Evolutionary conservation across 768 basidiomycete species (phyloP), one percentile per base, ranked within the genome.

Genomic region (Ephemerocybe angulata): DNA sequence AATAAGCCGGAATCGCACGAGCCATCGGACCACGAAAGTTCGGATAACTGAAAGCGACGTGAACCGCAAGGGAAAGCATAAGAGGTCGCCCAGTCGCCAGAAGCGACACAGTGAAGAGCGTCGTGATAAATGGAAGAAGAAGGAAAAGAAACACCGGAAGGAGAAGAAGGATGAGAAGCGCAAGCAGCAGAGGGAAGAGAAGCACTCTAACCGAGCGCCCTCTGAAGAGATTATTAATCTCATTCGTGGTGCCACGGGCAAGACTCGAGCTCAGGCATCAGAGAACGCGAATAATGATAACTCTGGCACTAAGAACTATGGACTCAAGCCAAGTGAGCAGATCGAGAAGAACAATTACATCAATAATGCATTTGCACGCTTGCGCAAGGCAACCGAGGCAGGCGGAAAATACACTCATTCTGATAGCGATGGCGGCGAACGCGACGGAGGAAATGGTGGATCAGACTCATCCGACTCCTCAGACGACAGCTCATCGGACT

Each of bases 311-410:
- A 25, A 11, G 11, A 5, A 27, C 10, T 24, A 12, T 11, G 27
- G 44, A 5, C 10, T 46, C 10, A 46, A 28, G 25, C 44, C 44
- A 11, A 25, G 21, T 11, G 22, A 46, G 21, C 44, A 46, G n/a
- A 46, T 46, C 13, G 44, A 46, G 10, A 46, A 46, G 25, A 28
- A 46, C 44, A 46, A 46, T 28, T 46, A 46, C n/a, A 46, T 46
- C n/a, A 46, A 46, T 25, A 22, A 46, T 28, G 44, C 44, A 24
- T 46, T 46, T n/a, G n/a, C 5, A 11, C 22, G n/a, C 8, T 10
- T 46, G 8, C 5, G n/a, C 4, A 24, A 28, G 22, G 21, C n/a
- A n/a, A 11, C 11, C 5, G 27, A 46, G 25, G 33, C 33, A 8
- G n/a, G n/a, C n/a, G 13, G 40, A 7, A 42, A 42, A 11, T 7